These are phyloP conservation scores for Jaenimonas drosophilae DNA, from an alignment of 208 protist species.

Conservation along the genomic window DNA sequence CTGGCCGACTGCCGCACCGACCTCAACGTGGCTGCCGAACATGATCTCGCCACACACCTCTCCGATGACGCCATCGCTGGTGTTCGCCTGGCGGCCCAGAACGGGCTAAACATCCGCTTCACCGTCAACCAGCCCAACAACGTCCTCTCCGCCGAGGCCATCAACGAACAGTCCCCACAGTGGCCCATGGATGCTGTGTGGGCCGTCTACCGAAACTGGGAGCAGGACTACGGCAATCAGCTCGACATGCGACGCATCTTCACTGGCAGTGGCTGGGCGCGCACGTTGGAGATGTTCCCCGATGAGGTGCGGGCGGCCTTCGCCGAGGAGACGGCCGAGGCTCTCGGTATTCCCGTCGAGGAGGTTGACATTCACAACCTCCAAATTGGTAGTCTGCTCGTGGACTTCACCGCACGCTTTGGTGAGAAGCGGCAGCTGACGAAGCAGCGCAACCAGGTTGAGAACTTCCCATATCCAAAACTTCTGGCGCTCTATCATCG, in stretches of 20 bases:
- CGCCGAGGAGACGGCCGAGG: slow-evolving; percentile 1
- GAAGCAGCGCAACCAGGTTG: background rate
- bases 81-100: no score
- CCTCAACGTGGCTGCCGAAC: no score
- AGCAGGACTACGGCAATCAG: no score
- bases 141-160: no score
- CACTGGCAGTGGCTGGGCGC: background rate
- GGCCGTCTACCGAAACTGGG: no score
- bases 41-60: no score
- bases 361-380: background rate
- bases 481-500: background rate
- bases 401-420: slow-evolving; percentile 1
- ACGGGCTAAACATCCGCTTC: no score
- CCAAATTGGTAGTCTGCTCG: background rate
- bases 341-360: background rate
- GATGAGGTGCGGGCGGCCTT: background rate
- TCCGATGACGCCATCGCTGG: no score
- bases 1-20: no score
- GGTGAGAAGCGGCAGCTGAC: background rate
- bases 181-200: no score
- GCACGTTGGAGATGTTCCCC: background rate
- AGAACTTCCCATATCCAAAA: background rate
- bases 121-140: no score
- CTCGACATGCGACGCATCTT: background rate
- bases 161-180: no score